phyloP scores from a whole-genome alignment of 2,329 filamentous ascomycete species.

The Dactylonectria macrodidyma region DNA sequence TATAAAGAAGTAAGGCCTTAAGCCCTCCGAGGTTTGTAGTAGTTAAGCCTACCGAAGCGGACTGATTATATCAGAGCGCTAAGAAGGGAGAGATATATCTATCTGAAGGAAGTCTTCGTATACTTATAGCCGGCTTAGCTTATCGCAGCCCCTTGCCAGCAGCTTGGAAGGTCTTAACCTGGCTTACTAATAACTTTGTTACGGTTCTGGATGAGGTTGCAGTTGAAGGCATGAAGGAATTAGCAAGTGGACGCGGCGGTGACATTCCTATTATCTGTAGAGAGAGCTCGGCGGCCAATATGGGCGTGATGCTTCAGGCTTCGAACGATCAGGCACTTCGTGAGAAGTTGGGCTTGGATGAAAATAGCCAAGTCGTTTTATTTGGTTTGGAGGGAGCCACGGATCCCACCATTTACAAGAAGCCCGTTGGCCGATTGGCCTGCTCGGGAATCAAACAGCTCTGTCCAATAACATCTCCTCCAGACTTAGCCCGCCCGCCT shows the following conservation, averaged over 20 bases:
- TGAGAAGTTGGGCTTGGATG: slow-evolving; percentile 24
- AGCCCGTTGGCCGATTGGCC: background rate
- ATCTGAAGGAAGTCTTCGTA: slow-evolving; percentile 20
- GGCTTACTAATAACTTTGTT: slow-evolving; percentile 36
- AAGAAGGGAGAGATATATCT: slow-evolving; percentile 22
- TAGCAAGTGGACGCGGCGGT: slow-evolving; percentile 20
- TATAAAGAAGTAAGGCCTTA: background rate
- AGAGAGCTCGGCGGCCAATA: slow-evolving; percentile 31
- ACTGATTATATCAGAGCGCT: slow-evolving; percentile 33
- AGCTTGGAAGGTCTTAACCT: slow-evolving; percentile 34
- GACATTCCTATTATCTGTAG: slow-evolving; percentile 34
- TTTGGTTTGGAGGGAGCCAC: slow-evolving; percentile 37
- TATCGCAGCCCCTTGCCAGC: slow-evolving; percentile 34
- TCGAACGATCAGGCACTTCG: background rate
- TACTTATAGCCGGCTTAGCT: slow-evolving; percentile 34
- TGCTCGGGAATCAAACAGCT: too few species aligned
- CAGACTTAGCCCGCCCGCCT: too few species aligned
- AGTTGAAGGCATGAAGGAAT: slow-evolving; percentile 32
- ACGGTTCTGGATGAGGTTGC: slow-evolving; percentile 30
- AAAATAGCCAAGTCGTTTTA: slow-evolving; percentile 27
- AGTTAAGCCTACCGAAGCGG: slow-evolving; percentile 34
- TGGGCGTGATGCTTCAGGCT: slow-evolving; percentile 29
- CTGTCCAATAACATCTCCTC: too few species aligned
- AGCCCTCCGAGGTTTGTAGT: slow-evolving; percentile 25
- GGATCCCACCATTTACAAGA: slow-evolving; percentile 27